A percentile compares a stretch with the other conserved stretches of the same genome.
These are phyloP conservation scores for Botrytis deweyae DNA, from an alignment of 2,329 filamentous ascomycete genomes.

Conservation along the genomic window DNA sequence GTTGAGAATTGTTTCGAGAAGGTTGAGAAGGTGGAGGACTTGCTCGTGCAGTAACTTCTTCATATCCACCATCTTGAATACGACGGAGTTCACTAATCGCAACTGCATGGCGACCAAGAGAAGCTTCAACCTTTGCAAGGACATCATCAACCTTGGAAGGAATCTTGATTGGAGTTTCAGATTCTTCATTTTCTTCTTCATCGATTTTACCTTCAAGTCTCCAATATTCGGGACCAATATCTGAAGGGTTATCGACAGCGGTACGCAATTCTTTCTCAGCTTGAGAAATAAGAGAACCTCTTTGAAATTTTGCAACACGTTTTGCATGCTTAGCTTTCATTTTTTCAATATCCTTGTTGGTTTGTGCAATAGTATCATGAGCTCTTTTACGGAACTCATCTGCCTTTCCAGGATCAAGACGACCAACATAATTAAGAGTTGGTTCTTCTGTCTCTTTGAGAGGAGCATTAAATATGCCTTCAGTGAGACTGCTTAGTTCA, in stretches of 20 bases:
- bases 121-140: constrained; percentile 69
- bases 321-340: constrained; percentile 79
- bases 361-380: constrained; percentile 66
- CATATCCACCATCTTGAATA: constrained; percentile 73
- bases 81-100: constrained; percentile 65
- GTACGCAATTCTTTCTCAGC: constrained; percentile 75
- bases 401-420: constrained; percentile 72
- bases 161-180: constrained; percentile 34
- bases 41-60: constrained; percentile 49
- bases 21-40: constrained; percentile 48
- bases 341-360: constrained; percentile 77
- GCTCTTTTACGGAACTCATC: constrained; percentile 83
- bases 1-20: constrained; percentile 56
- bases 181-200: constrained; percentile 48
- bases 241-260: constrained; percentile 55
- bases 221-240: constrained; percentile 60
- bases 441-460: constrained; percentile 47
- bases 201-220: constrained; percentile 59
- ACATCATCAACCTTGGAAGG: constrained; percentile 65
- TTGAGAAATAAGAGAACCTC: constrained; percentile 65
- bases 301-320: constrained; percentile 71
- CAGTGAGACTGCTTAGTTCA: constrained; percentile 76
- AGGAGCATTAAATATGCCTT: constrained; percentile 75
- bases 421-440: constrained; percentile 51
- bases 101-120: constrained; percentile 65